phyloP scores from a whole-genome alignment of 2,329 filamentous ascomycete genomes.

The Colletotrichum gigasporum region DNA sequence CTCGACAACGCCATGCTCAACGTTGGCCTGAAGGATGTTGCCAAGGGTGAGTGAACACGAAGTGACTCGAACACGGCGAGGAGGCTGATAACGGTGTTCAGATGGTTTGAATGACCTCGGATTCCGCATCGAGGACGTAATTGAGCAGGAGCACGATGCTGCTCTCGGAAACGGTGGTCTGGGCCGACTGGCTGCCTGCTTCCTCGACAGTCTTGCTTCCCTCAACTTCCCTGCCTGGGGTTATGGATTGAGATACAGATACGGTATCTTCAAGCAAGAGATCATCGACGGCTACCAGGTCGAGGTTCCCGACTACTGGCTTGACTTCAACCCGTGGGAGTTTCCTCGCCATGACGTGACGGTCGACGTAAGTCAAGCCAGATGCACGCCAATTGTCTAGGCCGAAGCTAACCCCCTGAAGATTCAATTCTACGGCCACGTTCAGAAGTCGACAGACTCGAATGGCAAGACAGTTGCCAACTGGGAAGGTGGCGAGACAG shows the following conservation, averaged over 20 bases:
- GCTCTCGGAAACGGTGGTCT: constrained; percentile 96
- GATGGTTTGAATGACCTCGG: constrained; percentile 89
- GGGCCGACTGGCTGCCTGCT: constrained; percentile 93
- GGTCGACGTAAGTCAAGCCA: constrained; percentile 72
- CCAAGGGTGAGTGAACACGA: constrained; percentile 68
- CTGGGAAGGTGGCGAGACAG: constrained; percentile 95
- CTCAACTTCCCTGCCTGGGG: constrained; percentile 98
- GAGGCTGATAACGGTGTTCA: constrained; percentile 46
- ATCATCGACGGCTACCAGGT: constrained; percentile 98
- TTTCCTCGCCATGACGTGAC: constrained; percentile 95
- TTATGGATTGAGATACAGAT: constrained; percentile 93
- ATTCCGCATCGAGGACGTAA: constrained; percentile 96
- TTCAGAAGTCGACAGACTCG: constrained; percentile 78
- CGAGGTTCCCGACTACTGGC: constrained; percentile 98
- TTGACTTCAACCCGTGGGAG: constrained; percentile 99
- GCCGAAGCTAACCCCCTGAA: not conserved
- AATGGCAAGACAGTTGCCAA: constrained; percentile 77
- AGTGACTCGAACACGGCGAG: too few species aligned
- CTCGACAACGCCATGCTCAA: constrained; percentile 99
- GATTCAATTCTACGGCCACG: constrained; percentile 94
- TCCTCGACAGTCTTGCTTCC: constrained; percentile 94
- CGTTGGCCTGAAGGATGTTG: constrained; percentile 85
- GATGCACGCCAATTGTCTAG: not conserved
- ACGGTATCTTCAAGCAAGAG: constrained; percentile 99
- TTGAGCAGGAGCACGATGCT: constrained; percentile 94